These are phyloP conservation scores for Herpetomonas muscarum DNA, from an alignment of 208 protist genomes.

Conservation along the genomic window DNA sequence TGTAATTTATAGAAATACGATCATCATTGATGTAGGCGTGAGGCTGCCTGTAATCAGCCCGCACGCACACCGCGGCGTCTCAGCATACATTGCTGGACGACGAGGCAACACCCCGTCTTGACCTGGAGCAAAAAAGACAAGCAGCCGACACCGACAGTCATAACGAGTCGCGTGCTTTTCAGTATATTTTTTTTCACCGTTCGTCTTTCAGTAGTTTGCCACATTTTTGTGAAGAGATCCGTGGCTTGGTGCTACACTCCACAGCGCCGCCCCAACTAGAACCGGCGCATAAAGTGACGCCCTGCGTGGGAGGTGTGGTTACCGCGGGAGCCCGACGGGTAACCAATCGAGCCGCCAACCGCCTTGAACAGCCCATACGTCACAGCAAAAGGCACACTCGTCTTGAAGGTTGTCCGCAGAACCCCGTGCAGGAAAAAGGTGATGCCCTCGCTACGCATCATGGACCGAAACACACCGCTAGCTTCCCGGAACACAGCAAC, in stretches of 20 bases:
- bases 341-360: conserved; percentile 68
- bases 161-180: too few species aligned
- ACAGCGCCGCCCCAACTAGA: conserved; percentile 2
- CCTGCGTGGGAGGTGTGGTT: conserved; percentile 17
- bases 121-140: too few species aligned
- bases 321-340: conserved; percentile 17
- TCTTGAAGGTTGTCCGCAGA: conserved; percentile 77
- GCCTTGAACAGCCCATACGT: conserved; percentile 69
- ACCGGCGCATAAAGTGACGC: conserved; percentile 35
- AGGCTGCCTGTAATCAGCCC: too few species aligned
- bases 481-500: conserved; percentile 68
- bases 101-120: too few species aligned
- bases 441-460: conserved; percentile 53
- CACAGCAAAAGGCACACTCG: conserved; percentile 79
- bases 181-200: too few species aligned
- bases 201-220: too few species aligned
- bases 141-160: too few species aligned
- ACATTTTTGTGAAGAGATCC: background rate
- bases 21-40: too few species aligned
- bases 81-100: too few species aligned
- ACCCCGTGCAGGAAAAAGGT: conserved; percentile 80
- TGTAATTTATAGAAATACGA: too few species aligned
- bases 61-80: too few species aligned
- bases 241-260: background rate
- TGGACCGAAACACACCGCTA: conserved; percentile 41